These are phyloP conservation scores for Kernera saxatilis DNA, from an alignment of 345 rosid genomes.

Conservation along the genomic window DNA sequence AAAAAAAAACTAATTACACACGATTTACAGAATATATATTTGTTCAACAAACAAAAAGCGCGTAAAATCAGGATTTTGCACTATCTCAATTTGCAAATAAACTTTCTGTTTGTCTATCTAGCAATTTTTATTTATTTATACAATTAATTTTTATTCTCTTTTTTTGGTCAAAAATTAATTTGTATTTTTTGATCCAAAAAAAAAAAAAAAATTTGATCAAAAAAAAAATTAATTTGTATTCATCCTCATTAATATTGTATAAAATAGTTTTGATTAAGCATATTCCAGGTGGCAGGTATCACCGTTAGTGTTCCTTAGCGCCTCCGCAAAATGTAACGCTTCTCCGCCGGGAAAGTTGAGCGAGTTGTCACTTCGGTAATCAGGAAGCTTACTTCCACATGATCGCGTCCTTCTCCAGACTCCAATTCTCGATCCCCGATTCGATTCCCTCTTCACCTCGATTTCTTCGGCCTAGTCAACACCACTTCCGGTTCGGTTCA, in stretches of 20 bases:
- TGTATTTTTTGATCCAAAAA: no score
- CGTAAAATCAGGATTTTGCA: no score
- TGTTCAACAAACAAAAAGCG: no score
- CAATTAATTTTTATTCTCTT: no score
- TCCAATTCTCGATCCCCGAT: slow-evolving; percentile 20
- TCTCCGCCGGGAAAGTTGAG: slow-evolving; percentile 16
- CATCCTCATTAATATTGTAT: not conserved
- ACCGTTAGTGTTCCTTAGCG: not conserved
- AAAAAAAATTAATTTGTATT: not conserved
- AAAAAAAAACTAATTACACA: no score
- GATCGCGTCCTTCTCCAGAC: slow-evolving; percentile 32
- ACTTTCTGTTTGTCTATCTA: no score
- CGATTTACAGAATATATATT: no score
- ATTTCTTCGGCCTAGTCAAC: slow-evolving; percentile 11
- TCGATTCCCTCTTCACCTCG: slow-evolving; percentile 8
- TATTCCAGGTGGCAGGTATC: not conserved
- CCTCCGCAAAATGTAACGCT: slow-evolving; percentile 16
- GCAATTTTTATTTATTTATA: no score
- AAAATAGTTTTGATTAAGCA: not conserved
- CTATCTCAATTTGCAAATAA: no score
- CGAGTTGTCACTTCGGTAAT: not conserved
- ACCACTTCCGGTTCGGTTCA: not conserved
- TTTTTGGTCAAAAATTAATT: no score
- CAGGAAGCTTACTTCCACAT: slow-evolving; percentile 34
- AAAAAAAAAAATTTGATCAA: no score